phyloP scores from a whole-genome alignment of 108 stramenopile species.

The Nannochloropsis gaditana region DNA sequence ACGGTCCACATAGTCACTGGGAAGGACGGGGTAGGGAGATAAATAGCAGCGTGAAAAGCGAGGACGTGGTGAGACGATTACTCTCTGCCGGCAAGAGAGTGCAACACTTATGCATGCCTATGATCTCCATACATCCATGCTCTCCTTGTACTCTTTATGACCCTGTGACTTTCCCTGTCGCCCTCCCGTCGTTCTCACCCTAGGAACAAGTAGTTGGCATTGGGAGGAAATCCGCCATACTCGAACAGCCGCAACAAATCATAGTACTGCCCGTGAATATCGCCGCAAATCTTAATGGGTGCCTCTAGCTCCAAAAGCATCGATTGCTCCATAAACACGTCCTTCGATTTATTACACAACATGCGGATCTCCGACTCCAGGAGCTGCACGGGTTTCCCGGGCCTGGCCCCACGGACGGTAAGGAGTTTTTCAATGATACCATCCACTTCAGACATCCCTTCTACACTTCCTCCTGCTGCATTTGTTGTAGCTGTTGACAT shows the following conservation, averaged over 20 bases:
- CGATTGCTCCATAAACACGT: slow-evolving; percentile 89
- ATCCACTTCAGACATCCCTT: slow-evolving; percentile 23
- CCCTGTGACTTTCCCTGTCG: not conserved
- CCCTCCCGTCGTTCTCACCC: slow-evolving; percentile 47
- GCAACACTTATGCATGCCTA: no score
- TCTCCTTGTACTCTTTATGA: not conserved
- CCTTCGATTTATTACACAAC: slow-evolving; percentile 63
- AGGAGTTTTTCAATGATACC: slow-evolving; percentile 45
- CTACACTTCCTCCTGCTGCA: not conserved
- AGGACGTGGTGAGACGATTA: no score
- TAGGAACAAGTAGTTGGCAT: slow-evolving; percentile 95
- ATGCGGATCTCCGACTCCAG: slow-evolving; percentile 47
- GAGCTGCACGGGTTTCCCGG: slow-evolving; percentile 47
- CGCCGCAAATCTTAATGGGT: slow-evolving; percentile 98
- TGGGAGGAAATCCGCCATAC: slow-evolving; percentile 95
- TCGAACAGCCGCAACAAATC: slow-evolving; percentile 94
- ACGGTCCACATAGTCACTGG: slow-evolving; percentile 91
- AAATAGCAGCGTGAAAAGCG: not conserved
- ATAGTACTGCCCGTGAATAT: slow-evolving; percentile 97
- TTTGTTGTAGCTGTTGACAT: not conserved
- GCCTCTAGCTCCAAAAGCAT: slow-evolving; percentile 96
- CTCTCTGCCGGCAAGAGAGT: no score
- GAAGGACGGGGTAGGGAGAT: not conserved
- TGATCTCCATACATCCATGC: not conserved
- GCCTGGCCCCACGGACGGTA: slow-evolving; percentile 43